Percentiles rank a stretch among this genome's conserved stretches.
phyloP scores from a whole-genome alignment of 345 rosid genomes.

The Geranium brycei region DNA sequence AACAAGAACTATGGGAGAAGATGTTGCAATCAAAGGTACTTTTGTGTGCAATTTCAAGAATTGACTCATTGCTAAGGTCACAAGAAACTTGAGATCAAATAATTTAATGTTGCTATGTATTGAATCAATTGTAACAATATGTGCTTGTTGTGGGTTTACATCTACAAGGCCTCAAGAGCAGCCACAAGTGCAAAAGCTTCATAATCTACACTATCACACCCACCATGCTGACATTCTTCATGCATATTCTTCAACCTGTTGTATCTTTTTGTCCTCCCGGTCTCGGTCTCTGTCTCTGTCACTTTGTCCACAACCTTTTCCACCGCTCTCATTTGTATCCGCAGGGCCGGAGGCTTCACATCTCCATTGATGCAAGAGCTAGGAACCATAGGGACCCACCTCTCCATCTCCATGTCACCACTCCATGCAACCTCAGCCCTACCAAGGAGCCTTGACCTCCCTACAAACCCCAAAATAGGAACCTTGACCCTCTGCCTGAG shows the following conservation, averaged over 20 bases:
- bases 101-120: too few species aligned
- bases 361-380: slow-evolving; percentile 4
- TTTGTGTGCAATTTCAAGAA: too few species aligned
- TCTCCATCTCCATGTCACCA: slow-evolving; percentile 34
- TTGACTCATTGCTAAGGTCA: too few species aligned
- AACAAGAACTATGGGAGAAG: too few species aligned
- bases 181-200: slow-evolving; percentile 33
- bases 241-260: slow-evolving; percentile 10
- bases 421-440: slow-evolving; percentile 44
- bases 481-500: slow-evolving; percentile 32
- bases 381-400: slow-evolving; percentile 27
- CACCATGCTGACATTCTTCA: slow-evolving; percentile 17
- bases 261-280: slow-evolving; percentile 10
- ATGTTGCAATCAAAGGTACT: too few species aligned
- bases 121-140: neutral
- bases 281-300: slow-evolving; percentile 3
- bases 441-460: slow-evolving; percentile 44
- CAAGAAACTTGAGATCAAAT: too few species aligned
- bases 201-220: slow-evolving; percentile 23
- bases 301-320: slow-evolving; percentile 2
- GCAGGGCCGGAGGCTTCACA: slow-evolving; percentile 31
- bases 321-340: slow-evolving; percentile 23
- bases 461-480: slow-evolving; percentile 21
- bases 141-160: too few species aligned
- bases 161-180: slow-evolving; percentile 34